phyloP scores from a whole-genome alignment of 129 eudicot species.

The Tagetes erecta region DNA sequence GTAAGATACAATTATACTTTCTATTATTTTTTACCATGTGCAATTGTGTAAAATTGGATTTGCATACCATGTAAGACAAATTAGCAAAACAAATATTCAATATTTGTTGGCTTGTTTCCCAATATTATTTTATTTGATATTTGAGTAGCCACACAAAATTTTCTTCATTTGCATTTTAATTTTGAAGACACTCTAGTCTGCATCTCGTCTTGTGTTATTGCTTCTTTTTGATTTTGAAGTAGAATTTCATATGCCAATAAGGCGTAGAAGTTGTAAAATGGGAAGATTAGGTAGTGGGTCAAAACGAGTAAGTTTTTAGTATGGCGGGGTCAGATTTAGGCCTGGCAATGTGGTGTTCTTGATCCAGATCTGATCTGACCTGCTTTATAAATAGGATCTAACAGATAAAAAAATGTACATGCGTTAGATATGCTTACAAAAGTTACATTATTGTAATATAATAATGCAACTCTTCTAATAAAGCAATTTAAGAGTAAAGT shows the following conservation, averaged over 20 bases:
- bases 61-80: conserved; percentile 5
- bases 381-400: not conserved
- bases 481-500: not conserved
- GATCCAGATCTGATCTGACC: not conserved
- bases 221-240: not conserved
- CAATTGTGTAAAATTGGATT: conserved; percentile 1
- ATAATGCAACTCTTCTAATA: not conserved
- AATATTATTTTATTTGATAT: not conserved
- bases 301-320: not conserved
- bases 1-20: not conserved
- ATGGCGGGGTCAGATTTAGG: not conserved
- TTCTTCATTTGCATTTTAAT: not conserved
- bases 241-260: not conserved
- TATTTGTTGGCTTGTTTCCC: not conserved
- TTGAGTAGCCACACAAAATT: not conserved
- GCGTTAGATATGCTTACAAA: not conserved
- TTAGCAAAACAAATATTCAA: not conserved
- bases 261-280: not conserved
- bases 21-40: not conserved
- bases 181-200: not conserved
- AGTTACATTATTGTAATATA: not conserved
- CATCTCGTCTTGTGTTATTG: not conserved
- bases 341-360: not conserved
- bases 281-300: not conserved
- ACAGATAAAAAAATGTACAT: not conserved